phyloP scores from a whole-genome alignment of 192 early-diverging fungal genomes.

The Coemansia sp. region DNA sequence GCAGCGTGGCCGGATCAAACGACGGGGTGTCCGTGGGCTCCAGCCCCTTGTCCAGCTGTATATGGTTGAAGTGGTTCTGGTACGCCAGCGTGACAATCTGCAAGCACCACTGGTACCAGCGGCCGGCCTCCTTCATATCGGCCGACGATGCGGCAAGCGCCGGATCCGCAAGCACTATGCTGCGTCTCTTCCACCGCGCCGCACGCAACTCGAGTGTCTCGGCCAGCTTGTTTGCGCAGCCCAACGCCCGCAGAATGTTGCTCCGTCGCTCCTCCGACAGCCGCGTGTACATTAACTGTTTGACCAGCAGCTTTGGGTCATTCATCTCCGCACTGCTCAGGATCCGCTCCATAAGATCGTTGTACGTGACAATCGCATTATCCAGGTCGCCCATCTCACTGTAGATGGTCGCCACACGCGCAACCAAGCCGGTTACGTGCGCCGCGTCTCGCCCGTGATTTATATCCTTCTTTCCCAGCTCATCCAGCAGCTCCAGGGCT shows the following conservation, averaged over 20 bases:
- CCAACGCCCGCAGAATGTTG: slow-evolving; percentile 45
- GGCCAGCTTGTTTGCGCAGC: slow-evolving; percentile 53
- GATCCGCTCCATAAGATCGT: slow-evolving; percentile 44
- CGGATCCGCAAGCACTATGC: slow-evolving; percentile 29
- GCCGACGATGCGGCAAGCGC: slow-evolving; percentile 19
- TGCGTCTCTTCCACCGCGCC: slow-evolving; percentile 41
- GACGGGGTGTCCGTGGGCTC: slow-evolving; percentile 30
- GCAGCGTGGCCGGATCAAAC: slow-evolving; percentile 50
- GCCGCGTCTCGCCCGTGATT: slow-evolving; percentile 28
- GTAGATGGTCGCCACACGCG: slow-evolving; percentile 41
- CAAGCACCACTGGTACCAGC: slow-evolving; percentile 58
- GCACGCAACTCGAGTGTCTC: slow-evolving; percentile 44
- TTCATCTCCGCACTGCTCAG: slow-evolving; percentile 37
- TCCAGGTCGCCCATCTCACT: slow-evolving; percentile 50
- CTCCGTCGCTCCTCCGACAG: slow-evolving; percentile 15
- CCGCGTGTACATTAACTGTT: slow-evolving; percentile 26
- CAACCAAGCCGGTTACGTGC: slow-evolving; percentile 48
- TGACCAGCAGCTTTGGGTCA: slow-evolving; percentile 37
- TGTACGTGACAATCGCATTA: slow-evolving; percentile 32
- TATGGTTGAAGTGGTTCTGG: slow-evolving; percentile 48
- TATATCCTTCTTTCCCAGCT: slow-evolving; percentile 28
- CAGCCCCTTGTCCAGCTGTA: slow-evolving; percentile 29
- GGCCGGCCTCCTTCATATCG: slow-evolving; percentile 33
- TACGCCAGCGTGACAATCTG: slow-evolving; percentile 52
- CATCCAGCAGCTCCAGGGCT: slow-evolving; percentile 36